Evolutionary conservation across 208 protist genomes (phyloP), one percentile per base, ranked within the genome.

Genomic region (Trichomonas tenax): DNA sequence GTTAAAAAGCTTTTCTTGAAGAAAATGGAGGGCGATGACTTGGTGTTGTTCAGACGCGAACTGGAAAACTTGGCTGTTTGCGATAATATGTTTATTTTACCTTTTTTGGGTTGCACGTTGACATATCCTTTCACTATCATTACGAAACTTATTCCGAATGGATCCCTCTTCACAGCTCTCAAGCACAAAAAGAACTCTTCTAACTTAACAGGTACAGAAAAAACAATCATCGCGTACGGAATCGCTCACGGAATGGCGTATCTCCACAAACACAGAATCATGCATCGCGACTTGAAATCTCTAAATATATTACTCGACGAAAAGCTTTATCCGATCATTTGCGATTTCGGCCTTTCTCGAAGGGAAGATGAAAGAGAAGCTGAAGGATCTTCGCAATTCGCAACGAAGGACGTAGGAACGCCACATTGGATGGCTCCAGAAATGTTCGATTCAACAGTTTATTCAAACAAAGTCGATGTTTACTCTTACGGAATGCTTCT

Each of bases 361-460:
- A 38, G n/a, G 10, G 31, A 17, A 17, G 14, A 41, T 34, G 81
- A 84, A 89, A 40, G 38, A 21, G 34, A 36, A 17, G 23, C 17
- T 17, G 40, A 93, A 93, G 58, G 58, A 17, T 72, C 58, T 6
- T 21, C 44, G 3, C 11, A 48, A 10, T 14, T 23, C 15, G 44
- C 45, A 15, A 93, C 86, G 38, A 48, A 36, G 21, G 44, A 93
- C 38, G 44, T 93, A 1, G 86, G 86, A 21, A 93, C 86, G 17
- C 86, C 86, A 51, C 86, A 93, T 26, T 93, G 86, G 86, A 93
- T 93, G 86, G 86, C 86, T 38, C 86, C 86, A 11, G 86, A 93
- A 51, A n/a, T 51, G 2, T 93, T 51, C 45, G 44, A 38, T 44
- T 48, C 86, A 34, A n/a, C 14, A 38, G 38, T 34, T 21, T 93